Base-by-base conservation (phyloP, 2,329 filamentous ascomycete genomes). In the Rachicladosporium sp. region DNA sequence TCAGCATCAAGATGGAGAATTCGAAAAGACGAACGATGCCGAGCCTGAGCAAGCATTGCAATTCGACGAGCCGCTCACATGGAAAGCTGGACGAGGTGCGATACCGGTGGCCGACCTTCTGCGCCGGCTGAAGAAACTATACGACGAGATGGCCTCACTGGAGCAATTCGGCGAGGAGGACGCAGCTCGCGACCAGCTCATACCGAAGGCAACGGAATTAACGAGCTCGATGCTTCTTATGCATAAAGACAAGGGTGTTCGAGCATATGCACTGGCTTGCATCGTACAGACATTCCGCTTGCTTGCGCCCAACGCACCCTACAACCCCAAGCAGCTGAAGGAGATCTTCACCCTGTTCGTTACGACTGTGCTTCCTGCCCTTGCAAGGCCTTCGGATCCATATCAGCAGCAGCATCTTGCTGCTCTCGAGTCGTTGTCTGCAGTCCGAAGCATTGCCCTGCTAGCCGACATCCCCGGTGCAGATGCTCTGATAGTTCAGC, bases 371-470 rank as follows among this genome's bases (percentile, higher is more conserved):
- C 72, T 96, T 34, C 87, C 88, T 35, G 78, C 86, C 34, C 76
- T 96, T 19, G 81, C 85, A 53, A 81, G 94, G 53, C 85, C 88
- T 9, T 80, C 80, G 31, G 82, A 93, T 58, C 80, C 88, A 7
- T 96, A 95, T 68, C 89, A 93, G 62, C 79, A 78, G 46, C 88
- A 96, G 61, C 86, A 98, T 64, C 79, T 91, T 62, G 91, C 93
- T 56, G 83, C 95, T 46, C 70, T 98, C 44, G 77, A 79, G 45
- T 95, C 88, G 11, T 73, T 98, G 23, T 80, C 86, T 41, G 86
- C 93, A 50, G 83, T 94, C 51, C 94, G 96, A 69, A 95, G 87
- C 63, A 85, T 98, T 32, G 75, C 96, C 6, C 76, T 98, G 31
- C 74, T 98, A 49, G 82, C 84, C 45, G 91, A 98, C 52, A 75